Percentiles rank a stretch among this genome's conserved stretches.
phyloP scores from a whole-genome alignment of 352 stramenopile species.

The Phytophthora citrophthora region DNA sequence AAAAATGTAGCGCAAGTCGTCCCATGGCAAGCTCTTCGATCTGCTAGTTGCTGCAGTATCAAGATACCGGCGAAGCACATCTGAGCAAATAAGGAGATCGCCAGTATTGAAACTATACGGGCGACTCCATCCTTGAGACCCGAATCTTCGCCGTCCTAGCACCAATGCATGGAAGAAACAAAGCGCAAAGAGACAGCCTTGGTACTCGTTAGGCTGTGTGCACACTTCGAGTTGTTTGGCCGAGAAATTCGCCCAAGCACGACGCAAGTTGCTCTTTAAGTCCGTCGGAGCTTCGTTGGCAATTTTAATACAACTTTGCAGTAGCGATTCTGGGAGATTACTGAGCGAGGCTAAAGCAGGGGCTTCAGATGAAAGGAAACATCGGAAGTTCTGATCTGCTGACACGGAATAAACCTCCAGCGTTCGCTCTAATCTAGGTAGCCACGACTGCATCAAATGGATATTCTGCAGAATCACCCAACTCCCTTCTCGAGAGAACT shows the following conservation, averaged over 20 bases:
- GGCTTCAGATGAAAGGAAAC: slow-evolving; percentile 93
- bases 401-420: slow-evolving; percentile 80
- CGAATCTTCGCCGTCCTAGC: slow-evolving; percentile 90
- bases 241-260: slow-evolving; percentile 81
- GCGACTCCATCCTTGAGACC: slow-evolving; percentile 92
- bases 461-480: slow-evolving; percentile 94
- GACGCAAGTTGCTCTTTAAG: slow-evolving; percentile 81
- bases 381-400: slow-evolving; percentile 93
- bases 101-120: slow-evolving; percentile 95
- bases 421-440: slow-evolving; percentile 83
- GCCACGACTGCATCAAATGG: slow-evolving; percentile 92
- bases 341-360: slow-evolving; percentile 82
- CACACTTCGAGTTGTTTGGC: slow-evolving; percentile 80
- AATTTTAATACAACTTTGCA: slow-evolving; percentile 90
- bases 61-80: slow-evolving; percentile 77
- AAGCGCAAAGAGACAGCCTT: slow-evolving; percentile 93
- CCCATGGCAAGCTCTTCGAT: slow-evolving; percentile 66
- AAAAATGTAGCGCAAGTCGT: slow-evolving; percentile 91
- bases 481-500: slow-evolving; percentile 74
- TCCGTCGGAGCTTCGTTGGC: slow-evolving; percentile 85
- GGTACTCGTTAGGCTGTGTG: slow-evolving; percentile 84
- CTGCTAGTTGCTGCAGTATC: slow-evolving; percentile 39
- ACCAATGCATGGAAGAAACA: slow-evolving; percentile 96
- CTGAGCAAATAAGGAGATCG: slow-evolving; percentile 93
- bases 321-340: slow-evolving; percentile 89